Base-by-base conservation (phyloP, 352 stramenopile genomes). In the Phytophthora ramorum region DNA sequence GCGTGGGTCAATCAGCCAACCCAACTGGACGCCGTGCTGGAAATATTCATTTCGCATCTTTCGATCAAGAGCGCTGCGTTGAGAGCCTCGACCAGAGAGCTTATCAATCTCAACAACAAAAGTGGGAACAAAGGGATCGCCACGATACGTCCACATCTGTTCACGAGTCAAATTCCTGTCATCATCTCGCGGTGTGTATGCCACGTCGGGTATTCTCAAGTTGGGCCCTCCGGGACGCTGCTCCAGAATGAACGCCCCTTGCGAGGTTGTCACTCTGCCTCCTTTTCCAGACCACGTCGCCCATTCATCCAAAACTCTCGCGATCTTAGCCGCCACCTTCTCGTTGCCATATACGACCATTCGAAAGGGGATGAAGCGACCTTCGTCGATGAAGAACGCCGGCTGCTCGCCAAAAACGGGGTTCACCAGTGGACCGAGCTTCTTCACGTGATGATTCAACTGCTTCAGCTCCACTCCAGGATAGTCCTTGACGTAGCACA, bases 61-160 rank as follows among this genome's bases (percentile, higher is more conserved):
- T 17, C 2, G 34, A 45, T 66, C 28, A 10, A 71, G 56, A 20
- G 44, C 50, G 12, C 19, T 13, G 14, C 37, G 7, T 16, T 41
- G 40, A 8, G 55, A 61, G 7, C 37, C 26, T 41, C 44, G 30
- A n/a, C 47, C 63, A 7, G 63, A 66, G 7, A 65, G n/a, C n/a
- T 26, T 40, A n/a, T 70, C 55, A n/a, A 65, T 70, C 50, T 65
- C 40, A 7, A 65, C 40, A 5, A 66, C 55, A 32, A 71, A 66
- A 1, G 41, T 40, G 55, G 57, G 60, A 17, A 55, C 51, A 40
- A 64, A 78, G 0, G 57, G 65, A 0, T 78, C 59, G 3, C 54
- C 67, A 60, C 37, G 37, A 22, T 63, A 63, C 8, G 63, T 76
- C 67, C 63, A 73, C 28, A 2, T 40, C 58, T 30, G 19, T 12